Percentiles rank a stretch among this genome's conserved stretches.
Evolutionary conservation across 129 eudicot species (phyloP).

Genomic region (Lactuca sativa): DNA sequence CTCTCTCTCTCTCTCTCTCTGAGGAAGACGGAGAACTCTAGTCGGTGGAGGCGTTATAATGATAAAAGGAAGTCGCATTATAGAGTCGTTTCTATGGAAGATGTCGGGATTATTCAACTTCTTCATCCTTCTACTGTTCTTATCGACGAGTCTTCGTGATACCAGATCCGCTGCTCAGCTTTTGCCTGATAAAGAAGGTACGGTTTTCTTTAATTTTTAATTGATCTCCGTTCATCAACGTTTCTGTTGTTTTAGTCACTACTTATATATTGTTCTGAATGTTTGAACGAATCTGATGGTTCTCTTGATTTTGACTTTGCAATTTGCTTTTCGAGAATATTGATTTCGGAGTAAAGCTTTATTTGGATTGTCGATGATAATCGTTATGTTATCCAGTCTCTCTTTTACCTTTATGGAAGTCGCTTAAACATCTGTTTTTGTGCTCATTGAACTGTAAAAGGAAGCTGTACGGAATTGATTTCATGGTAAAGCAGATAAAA

Average conservation of each 20-base stretch:
- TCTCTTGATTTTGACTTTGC: neutral
- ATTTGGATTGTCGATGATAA: neutral
- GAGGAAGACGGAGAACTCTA: neutral
- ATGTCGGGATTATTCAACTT: constrained; percentile 10
- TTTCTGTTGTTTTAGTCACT: neutral
- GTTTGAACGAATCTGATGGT: neutral
- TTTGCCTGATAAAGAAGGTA: constrained; percentile 46
- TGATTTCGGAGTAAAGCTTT: neutral
- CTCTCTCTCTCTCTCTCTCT: neutral
- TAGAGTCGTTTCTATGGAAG: constrained; percentile 15
- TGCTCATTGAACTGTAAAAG: neutral
- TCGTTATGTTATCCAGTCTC: neutral
- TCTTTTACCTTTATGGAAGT: neutral
- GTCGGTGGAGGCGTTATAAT: constrained; percentile 17
- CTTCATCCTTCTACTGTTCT: constrained; percentile 16
- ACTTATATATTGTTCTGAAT: neutral
- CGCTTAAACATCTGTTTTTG: neutral
- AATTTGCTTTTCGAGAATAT: constrained; percentile 1
- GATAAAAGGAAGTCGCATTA: constrained; percentile 16
- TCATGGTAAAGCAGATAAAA: neutral
- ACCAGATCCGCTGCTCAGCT: constrained; percentile 40
- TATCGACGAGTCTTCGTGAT: constrained; percentile 18
- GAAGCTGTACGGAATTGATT: neutral
- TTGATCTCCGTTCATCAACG: neutral
- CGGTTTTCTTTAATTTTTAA: neutral